Conservation (phyloP, 1,139 yeast species). For the Scheffersomyces quercinus region DNA sequence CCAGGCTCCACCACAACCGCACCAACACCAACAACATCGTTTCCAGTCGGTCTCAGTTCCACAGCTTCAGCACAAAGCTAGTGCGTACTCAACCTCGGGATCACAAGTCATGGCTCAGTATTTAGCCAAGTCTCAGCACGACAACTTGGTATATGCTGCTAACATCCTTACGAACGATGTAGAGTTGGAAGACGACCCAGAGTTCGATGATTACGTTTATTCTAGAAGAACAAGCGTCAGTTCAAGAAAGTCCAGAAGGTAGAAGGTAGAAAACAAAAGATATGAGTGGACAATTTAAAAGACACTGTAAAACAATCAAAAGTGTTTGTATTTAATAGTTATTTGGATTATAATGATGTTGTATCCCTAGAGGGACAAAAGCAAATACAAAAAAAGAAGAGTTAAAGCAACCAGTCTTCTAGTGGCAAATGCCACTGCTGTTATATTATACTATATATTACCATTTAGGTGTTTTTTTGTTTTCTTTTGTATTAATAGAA, state of each 20-base stretch:
- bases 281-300: background rate
- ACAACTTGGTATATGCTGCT: slow-evolving; percentile 57
- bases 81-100: slow-evolving; percentile 49
- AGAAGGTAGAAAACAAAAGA: slow-evolving; percentile 1
- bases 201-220: background rate
- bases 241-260: slow-evolving; percentile 1
- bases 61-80: background rate
- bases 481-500: too few relatives aligned
- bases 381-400: too few relatives aligned
- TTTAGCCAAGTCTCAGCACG: slow-evolving; percentile 68
- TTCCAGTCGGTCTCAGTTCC: slow-evolving; percentile 1
- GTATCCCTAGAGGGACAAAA: too few relatives aligned
- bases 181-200: slow-evolving; percentile 10
- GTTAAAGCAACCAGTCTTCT: too few relatives aligned
- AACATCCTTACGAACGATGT: slow-evolving; percentile 36
- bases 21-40: background rate
- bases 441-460: too few relatives aligned
- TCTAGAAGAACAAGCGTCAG: background rate
- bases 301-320: background rate
- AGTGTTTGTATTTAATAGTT: background rate
- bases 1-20: slow-evolving; percentile 5
- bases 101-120: slow-evolving; percentile 79
- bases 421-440: too few relatives aligned
- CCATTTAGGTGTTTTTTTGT: too few relatives aligned
- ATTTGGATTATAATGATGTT: too few relatives aligned